Conservation (phyloP, 768 basidiomycete species). For the Lentinula boryana region DNA sequence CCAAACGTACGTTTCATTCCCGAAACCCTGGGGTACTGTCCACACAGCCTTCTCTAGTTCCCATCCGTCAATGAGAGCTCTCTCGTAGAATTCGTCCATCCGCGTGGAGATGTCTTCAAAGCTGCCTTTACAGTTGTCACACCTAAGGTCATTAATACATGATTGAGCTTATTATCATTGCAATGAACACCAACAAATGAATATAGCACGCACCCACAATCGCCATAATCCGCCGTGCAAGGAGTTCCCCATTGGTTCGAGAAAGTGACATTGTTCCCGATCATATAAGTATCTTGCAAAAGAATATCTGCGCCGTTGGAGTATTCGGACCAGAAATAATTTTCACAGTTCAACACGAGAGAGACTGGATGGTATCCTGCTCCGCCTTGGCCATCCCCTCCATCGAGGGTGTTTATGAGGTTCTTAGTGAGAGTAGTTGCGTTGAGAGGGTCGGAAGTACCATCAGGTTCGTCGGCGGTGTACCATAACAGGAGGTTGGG, state of each 20-base stretch:
- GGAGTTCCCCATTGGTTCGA: slow-evolving; percentile 55
- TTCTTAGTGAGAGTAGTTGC: slow-evolving; percentile 49
- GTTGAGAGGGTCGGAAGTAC: slow-evolving; percentile 59
- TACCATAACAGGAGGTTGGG: slow-evolving; percentile 71
- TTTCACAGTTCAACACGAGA: slow-evolving; percentile 57
- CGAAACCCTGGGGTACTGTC: slow-evolving; percentile 80
- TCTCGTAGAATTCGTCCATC: slow-evolving; percentile 58
- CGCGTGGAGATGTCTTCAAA: slow-evolving; percentile 66
- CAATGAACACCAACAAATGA: not conserved
- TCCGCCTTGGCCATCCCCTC: slow-evolving; percentile 39
- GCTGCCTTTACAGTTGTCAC: slow-evolving; percentile 59
- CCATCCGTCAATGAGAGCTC: slow-evolving; percentile 61
- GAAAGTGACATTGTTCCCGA: slow-evolving; percentile 58
- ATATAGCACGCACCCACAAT: slow-evolving; percentile 53
- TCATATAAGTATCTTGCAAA: slow-evolving; percentile 61
- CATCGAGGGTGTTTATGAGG: slow-evolving; percentile 53
- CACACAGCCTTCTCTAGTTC: slow-evolving; percentile 65
- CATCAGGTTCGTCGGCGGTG: slow-evolving; percentile 72
- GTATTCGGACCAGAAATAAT: slow-evolving; percentile 59
- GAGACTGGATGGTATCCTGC: slow-evolving; percentile 63
- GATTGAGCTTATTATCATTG: not conserved
- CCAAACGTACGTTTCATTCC: slow-evolving; percentile 40
- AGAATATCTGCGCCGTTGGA: slow-evolving; percentile 63
- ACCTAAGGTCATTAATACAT: slow-evolving; percentile 19
- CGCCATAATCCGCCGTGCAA: slow-evolving; percentile 62